These are phyloP conservation scores for Phialemonium atrogriseum DNA, from an alignment of 2,329 filamentous ascomycete species.

Conservation along the genomic window DNA sequence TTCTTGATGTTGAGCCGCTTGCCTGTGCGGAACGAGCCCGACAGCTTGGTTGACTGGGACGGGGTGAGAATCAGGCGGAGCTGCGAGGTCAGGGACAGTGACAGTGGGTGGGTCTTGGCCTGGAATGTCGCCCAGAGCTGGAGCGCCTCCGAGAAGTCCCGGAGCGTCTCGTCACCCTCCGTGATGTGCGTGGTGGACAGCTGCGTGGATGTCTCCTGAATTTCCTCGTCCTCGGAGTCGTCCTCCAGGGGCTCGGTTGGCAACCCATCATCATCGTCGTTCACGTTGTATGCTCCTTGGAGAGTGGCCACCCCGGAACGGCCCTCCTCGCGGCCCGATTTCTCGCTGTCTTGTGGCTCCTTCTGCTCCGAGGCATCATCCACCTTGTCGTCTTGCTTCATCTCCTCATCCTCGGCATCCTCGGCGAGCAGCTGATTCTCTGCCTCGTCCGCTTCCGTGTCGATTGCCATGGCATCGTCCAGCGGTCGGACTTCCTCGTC, in stretches of 20 bases:
- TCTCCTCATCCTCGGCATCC: constrained; percentile 29
- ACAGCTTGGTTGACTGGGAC: constrained; percentile 90
- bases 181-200: constrained; percentile 67
- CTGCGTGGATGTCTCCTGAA: constrained; percentile 50
- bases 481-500: constrained; percentile 81
- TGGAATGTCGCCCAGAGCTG: constrained; percentile 82
- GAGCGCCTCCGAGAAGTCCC: constrained; percentile 50
- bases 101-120: constrained; percentile 73
- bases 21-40: constrained; percentile 91
- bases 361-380: constrained; percentile 31
- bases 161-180: constrained; percentile 24
- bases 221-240: constrained; percentile 37
- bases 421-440: constrained; percentile 43
- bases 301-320: constrained; percentile 52
- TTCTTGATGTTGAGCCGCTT: constrained; percentile 99
- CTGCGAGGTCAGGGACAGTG: constrained; percentile 84
- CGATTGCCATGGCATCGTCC: constrained; percentile 82
- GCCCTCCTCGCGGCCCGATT: constrained; percentile 43
- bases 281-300: constrained; percentile 49
- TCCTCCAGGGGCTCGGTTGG: constrained; percentile 26
- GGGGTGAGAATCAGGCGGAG: constrained; percentile 92
- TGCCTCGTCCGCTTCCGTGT: constrained; percentile 53
- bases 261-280: constrained; percentile 24
- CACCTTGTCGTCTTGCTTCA: constrained; percentile 21
- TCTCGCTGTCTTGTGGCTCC: constrained; percentile 29